Base-by-base conservation (phyloP, 1,284 basidiomycete genomes). In the Pterula multifida region DNA sequence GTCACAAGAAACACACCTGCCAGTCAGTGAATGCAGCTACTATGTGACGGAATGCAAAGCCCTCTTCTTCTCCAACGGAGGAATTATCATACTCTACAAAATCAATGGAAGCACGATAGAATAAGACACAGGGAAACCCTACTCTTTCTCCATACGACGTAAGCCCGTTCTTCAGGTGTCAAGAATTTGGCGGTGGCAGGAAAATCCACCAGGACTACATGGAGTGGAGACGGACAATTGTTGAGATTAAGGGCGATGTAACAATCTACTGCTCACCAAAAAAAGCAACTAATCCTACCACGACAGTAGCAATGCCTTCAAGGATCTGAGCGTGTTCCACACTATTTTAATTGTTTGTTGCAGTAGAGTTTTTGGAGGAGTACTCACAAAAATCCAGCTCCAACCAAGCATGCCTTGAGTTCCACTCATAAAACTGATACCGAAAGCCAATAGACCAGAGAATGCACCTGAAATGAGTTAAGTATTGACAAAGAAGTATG, bases 131-230 rank as follows among this genome's bases (percentile, higher is more conserved):
- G 11, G 19, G 2, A 17, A 3, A 2, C 59, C 69, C 46, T 52
- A 77, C 81, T 81, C 63, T 82, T 83, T 55, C 66, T 75, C 67
- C 73, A 75, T n/a, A 82, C 62, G 15, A 83, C 65, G 57, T 70
- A 84, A 0, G 75, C 65, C 3, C 72, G 69, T 57, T 84, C 79
- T 54, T 80, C 78, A 0, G 69, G 71, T 0, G 77, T 80, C 11
- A 83, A 61, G 62, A 81, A 83, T 15, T 55, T 63, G 0, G 78
- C 79, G 0, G 75, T 78, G 3, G 56, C 60, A 0, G 80, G 80
- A 55, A 78, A 78, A 57, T 83, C 79, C 13, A 79, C 75, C 53
- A 82, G 56, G 22, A 78, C 70, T 73, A 26, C 22, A 17, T 32
- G 24, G 22, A 46, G 24, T 6, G 26, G 50, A 24, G 3, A 42